Base-by-base conservation (phyloP, 2,329 filamentous ascomycete genomes). In the Alternaria sp. region DNA sequence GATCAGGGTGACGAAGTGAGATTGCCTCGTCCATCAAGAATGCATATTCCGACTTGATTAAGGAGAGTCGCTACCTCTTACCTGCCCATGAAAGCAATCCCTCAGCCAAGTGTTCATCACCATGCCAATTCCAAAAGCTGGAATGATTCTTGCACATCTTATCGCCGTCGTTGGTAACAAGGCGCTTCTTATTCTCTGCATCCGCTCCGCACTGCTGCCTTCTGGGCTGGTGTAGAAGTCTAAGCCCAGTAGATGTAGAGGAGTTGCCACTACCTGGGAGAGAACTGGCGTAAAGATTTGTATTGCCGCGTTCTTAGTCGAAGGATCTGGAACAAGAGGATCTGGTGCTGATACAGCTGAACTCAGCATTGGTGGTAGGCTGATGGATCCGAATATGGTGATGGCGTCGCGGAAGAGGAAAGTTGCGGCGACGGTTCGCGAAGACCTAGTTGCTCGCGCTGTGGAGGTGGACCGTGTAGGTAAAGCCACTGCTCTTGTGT, bases 311-410 rank as follows among this genome's bases (percentile, higher is more conserved):
- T 69, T 66, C 34, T 65, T 69, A 28, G 66, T 56, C 28, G 65
- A 59, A 2, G 70, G 61, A 34, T 61, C 64, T 1, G 65, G 49
- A 18, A 69, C 60, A 4, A 65, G 52, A 4, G 61, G 59, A 36
- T 71, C 63, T 11, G 68, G 69, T 16, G 72, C 47, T 12, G 62
- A 39, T 7, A 42, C 5, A 3, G 12, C 20, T 24, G 59, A 43
- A 3, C 69, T 63, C 34, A 75, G 42, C 47, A 72, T 67, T 5
- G 69, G 66, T 6, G 72, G 67, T n/a, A 76, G 42, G 8, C 66
- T 74, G 41, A 75, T 67, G 5, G 71, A 74, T 44, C 70, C 73
- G 24, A 74, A 69, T 42, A 75, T 71, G n/a, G 72, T 74, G 43
- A 73, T 63, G 5, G 70, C 67, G 49, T 75, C 73, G 47, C 72